Evolutionary conservation across 1,284 basidiomycete species (phyloP).

Genomic region (Moesziomyces aphidis): DNA sequence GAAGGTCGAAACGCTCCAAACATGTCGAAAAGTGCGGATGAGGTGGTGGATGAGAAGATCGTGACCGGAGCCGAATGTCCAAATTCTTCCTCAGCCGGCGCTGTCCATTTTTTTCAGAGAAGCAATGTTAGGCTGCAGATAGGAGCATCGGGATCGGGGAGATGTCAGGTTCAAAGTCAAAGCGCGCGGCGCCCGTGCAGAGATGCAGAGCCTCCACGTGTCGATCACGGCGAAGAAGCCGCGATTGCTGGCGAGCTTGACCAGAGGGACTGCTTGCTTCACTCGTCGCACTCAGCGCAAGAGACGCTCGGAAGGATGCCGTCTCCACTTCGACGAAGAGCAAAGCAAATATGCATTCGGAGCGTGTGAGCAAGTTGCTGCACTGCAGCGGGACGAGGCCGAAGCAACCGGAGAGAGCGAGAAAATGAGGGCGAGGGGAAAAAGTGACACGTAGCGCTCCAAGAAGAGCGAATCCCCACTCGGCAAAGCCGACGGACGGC

Average conservation of each 20-base stretch:
- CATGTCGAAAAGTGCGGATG: slow-evolving; percentile 26
- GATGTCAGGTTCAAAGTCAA: no score
- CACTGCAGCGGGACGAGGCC: background rate
- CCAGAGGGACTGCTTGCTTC: background rate
- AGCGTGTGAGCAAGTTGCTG: no score
- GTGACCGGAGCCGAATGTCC: slow-evolving; percentile 1
- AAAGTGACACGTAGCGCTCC: background rate
- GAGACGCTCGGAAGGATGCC: background rate
- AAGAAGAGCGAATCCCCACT: background rate
- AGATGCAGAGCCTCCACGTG: slow-evolving; percentile 17
- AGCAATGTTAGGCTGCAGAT: background rate
- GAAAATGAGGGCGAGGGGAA: background rate
- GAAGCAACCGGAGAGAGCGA: background rate
- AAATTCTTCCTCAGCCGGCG: background rate
- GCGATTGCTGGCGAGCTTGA: no score
- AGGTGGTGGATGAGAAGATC: background rate
- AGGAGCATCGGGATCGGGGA: no score
- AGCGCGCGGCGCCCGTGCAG: no score
- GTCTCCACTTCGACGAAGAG: no score
- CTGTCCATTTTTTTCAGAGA: background rate
- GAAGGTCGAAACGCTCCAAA: slow-evolving; percentile 76
- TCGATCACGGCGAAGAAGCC: slow-evolving; percentile 20
- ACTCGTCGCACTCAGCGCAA: no score
- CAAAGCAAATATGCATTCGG: no score
- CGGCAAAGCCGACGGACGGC: background rate